Evolutionary conservation across 2,329 filamentous ascomycete species (phyloP).

Genomic region (Diaporthe eres): DNA sequence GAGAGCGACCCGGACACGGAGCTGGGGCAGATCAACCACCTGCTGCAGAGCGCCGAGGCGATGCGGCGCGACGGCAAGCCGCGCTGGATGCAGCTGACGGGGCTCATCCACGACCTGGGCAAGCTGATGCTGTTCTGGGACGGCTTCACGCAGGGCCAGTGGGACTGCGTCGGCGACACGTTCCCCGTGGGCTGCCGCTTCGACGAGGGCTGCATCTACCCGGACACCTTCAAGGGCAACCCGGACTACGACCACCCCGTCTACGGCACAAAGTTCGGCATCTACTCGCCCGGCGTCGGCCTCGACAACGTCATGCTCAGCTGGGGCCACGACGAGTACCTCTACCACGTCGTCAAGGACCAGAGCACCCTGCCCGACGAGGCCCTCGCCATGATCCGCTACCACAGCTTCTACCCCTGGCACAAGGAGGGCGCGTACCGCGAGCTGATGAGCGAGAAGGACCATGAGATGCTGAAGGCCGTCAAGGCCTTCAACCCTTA

Average conservation of each 20-base stretch:
- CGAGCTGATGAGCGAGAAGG: constrained; percentile 87
- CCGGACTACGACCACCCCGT: constrained; percentile 79
- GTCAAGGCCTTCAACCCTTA: constrained; percentile 93
- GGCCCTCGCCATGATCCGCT: constrained; percentile 92
- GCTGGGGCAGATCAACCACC: constrained; percentile 89
- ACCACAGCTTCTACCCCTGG: constrained; percentile 95
- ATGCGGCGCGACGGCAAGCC: constrained; percentile 89
- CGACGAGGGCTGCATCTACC: constrained; percentile 84
- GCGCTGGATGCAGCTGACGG: constrained; percentile 85
- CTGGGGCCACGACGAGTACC: constrained; percentile 91
- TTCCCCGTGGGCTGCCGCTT: constrained; percentile 85
- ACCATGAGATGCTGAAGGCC: constrained; percentile 83
- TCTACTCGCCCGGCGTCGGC: constrained; percentile 84
- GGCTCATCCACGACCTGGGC: constrained; percentile 84
- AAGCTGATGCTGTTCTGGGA: constrained; percentile 87
- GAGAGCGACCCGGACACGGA: constrained; percentile 92
- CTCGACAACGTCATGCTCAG: constrained; percentile 90
- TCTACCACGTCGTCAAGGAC: constrained; percentile 88
- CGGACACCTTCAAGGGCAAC: constrained; percentile 82
- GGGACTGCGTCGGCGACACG: constrained; percentile 92
- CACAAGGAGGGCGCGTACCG: constrained; percentile 85
- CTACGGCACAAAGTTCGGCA: constrained; percentile 83
- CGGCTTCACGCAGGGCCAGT: constrained; percentile 79
- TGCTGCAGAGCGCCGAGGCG: constrained; percentile 90
- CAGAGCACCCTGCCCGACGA: constrained; percentile 85